Base-by-base conservation (phyloP, 1,139 yeast genomes). In the Nematodospora anomalae region DNA sequence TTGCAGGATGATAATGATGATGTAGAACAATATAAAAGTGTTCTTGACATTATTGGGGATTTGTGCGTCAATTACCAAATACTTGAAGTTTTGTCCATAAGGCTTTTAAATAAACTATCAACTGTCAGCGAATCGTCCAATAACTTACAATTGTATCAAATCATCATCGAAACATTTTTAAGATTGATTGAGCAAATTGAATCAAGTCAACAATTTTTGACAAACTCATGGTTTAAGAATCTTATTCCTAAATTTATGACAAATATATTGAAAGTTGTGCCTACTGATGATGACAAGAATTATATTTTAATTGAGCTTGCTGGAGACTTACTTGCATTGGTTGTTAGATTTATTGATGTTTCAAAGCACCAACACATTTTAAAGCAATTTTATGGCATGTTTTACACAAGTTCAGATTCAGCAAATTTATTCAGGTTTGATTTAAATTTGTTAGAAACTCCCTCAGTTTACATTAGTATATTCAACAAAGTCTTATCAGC, bases 401-500 rank as follows among this genome's bases (percentile, higher is more conserved):
- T 74, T 43, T 38, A 52, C 35, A 39, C 38, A 9, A 20, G 30
- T 27, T 14, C 16, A 3, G 33, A 38, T 5, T 10, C 26, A 8
- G 18, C 24, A 16, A 16, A 16, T 7, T 14, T 28, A 12, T 15
- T 46, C 43, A 37, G 43, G 30, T 38, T 40, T 43, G 27, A 36
- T 21, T 28, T 48, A 41, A 46, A 61, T 24, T 43, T 76, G 3
- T 39, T 67, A 5, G 50, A 53, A 1, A 30, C 38, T 0, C 73
- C 79, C 2, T 52, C 61, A n/a, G 60, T 63, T n/a, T 52, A 71
- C 21, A 60, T 78, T 15, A 60, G 74, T 4, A 49, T 82, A 1
- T 76, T 76, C 45, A 67, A 64, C 29, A 76, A 75, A 45, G 50
- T 79, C 1, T 44, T 81, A 21, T 69, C 83, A 3, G 75, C 73